These are phyloP conservation scores for Microbotryum violaceum DNA, from an alignment of 1,284 basidiomycete species.

Conservation along the genomic window DNA sequence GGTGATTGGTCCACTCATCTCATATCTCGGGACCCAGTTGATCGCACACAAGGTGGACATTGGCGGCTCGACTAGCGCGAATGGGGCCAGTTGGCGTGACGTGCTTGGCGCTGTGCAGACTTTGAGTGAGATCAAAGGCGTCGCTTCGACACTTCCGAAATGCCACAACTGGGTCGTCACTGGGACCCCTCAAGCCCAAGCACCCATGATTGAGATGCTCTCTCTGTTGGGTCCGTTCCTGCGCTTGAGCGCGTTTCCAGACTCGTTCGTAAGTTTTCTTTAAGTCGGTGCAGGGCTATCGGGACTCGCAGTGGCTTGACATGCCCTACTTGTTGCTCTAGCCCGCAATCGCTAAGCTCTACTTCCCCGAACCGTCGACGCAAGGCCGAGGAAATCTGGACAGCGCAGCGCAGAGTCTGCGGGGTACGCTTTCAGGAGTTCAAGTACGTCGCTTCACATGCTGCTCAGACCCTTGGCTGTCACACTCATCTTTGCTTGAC, in stretches of 20 bases:
- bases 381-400: conserved; percentile 66
- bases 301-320: neutral
- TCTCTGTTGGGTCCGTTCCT: conserved; percentile 71
- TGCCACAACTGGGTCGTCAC: conserved; percentile 40
- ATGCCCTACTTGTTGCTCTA: conserved; percentile 39
- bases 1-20: conserved; percentile 45
- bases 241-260: conserved; percentile 69
- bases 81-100: conserved; percentile 63
- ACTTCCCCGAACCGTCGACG: conserved; percentile 77
- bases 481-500: conserved; percentile 25
- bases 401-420: conserved; percentile 70
- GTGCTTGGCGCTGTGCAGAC: conserved; percentile 73
- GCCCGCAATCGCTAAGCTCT: conserved; percentile 67
- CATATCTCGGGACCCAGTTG: conserved; percentile 34
- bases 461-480: too few species aligned
- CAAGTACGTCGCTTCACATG: conserved; percentile 50
- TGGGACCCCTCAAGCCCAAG: conserved; percentile 41
- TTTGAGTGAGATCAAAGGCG: conserved; percentile 69
- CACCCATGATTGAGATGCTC: conserved; percentile 50
- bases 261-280: conserved; percentile 70
- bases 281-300: conserved; percentile 10
- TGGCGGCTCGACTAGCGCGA: conserved; percentile 37
- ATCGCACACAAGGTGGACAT: conserved; percentile 30
- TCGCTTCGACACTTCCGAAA: conserved; percentile 50
- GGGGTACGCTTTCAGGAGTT: conserved; percentile 68